phyloP scores from a whole-genome alignment of 345 rosid genomes.

The Ceriops decandra region DNA sequence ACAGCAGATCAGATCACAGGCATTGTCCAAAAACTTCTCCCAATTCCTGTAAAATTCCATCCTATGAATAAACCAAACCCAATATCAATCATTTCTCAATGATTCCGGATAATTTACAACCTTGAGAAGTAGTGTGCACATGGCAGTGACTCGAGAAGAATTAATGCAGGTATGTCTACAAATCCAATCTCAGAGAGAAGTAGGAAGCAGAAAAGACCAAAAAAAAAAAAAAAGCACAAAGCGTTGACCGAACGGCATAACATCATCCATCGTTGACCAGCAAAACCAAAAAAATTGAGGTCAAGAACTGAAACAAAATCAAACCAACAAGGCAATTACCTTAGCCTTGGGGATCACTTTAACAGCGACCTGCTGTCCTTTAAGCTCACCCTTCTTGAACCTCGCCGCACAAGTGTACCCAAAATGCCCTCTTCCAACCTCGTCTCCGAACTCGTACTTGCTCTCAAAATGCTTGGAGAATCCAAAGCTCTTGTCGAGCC shows the following conservation, averaged over 20 bases:
- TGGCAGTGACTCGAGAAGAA: background rate
- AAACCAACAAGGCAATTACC: conserved; percentile 35
- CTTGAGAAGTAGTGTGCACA: background rate
- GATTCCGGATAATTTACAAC: background rate
- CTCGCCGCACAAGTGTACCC: conserved; percentile 34
- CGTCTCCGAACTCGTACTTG: conserved; percentile 35
- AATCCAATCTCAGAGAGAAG: background rate
- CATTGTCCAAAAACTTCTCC: background rate
- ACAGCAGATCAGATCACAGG: conserved; percentile 1
- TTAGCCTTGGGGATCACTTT: conserved; percentile 65
- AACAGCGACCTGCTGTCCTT: conserved; percentile 34
- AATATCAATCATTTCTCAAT: background rate
- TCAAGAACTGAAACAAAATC: conserved; percentile 11
- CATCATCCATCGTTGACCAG: conserved; percentile 10
- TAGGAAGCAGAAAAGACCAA: background rate
- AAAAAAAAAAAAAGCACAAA: background rate
- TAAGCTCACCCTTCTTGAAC: conserved; percentile 31
- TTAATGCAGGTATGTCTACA: background rate
- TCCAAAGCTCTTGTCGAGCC: conserved; percentile 84
- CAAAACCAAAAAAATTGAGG: conserved; percentile 1
- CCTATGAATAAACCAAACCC: background rate
- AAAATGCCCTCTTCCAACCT: conserved; percentile 40
- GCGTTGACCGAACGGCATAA: background rate
- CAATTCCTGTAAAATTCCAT: background rate
- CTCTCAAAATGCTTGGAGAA: conserved; percentile 70